These are phyloP conservation scores for Phyllosticta citrichinensis DNA, from an alignment of 2,329 filamentous ascomycete species.

Conservation along the genomic window DNA sequence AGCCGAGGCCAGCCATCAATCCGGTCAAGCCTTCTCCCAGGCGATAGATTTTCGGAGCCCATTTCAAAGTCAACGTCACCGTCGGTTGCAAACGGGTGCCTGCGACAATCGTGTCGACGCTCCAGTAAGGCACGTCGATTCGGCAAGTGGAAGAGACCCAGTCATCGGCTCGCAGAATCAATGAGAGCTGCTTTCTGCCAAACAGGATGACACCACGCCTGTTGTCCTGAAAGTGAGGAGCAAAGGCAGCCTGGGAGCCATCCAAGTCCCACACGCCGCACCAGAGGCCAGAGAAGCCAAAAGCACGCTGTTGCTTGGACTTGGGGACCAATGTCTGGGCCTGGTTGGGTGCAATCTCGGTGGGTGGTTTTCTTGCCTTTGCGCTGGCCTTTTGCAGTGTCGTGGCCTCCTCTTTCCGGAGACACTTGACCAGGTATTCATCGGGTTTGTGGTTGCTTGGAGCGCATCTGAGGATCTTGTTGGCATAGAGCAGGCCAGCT, in stretches of 20 bases:
- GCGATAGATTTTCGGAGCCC: slow-evolving; percentile 32
- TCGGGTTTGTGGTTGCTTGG: slow-evolving; percentile 18
- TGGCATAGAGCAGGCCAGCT: not conserved
- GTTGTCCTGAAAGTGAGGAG: slow-evolving; percentile 32
- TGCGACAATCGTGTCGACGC: slow-evolving; percentile 29
- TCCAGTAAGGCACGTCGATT: slow-evolving; percentile 35
- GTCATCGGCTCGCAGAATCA: slow-evolving; percentile 14
- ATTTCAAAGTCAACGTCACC: slow-evolving; percentile 29
- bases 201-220: slow-evolving; percentile 29
- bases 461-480: slow-evolving; percentile 12
- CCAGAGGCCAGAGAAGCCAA: slow-evolving; percentile 18
- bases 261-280: slow-evolving; percentile 38
- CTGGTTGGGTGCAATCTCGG: not conserved
- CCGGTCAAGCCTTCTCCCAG: slow-evolving; percentile 11
- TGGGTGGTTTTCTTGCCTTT: not conserved
- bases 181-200: slow-evolving; percentile 22
- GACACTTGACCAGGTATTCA: slow-evolving; percentile 16
- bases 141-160: slow-evolving; percentile 17
- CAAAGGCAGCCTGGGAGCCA: slow-evolving; percentile 26
- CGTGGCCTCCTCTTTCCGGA: slow-evolving; percentile 17
- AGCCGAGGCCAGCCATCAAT: slow-evolving; percentile 13
- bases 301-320: not conserved
- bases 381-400: slow-evolving; percentile 1
- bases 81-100: slow-evolving; percentile 19
- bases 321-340: not conserved